Base-by-base conservation (phyloP, 495 filamentous ascomycete species). In the Pseudoneurospora amorphoporcata region DNA sequence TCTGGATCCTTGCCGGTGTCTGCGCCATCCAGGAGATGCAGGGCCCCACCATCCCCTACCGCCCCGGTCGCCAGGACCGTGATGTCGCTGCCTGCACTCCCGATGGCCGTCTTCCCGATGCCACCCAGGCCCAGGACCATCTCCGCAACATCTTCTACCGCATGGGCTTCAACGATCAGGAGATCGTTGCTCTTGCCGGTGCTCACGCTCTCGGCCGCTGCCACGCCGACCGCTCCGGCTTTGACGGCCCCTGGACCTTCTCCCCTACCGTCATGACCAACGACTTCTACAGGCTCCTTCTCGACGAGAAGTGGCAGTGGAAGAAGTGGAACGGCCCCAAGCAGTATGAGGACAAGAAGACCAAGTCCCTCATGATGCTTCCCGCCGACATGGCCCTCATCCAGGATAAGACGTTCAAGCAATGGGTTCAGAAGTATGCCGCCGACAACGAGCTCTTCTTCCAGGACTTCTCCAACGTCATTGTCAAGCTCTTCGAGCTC, bases 151-250 rank as follows among this genome's bases (percentile, higher is more conserved):
- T 99, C 86, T 99, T 99, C 87, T 87, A 88, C 81, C 93, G 95
- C 81, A 98, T 98, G 94, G 95, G 95, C 72, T 99, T 99, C 87
- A 90, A 96, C 82, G 95, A 99, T 84, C 91, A 90, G 69, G 95
- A 99, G 82, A 98, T 98, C 77, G 94, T 98, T 39, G 95, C 95
- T 39, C 86, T 99, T 72, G 83, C 85, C 39, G 95, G 95, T 73
- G 95, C 93, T 41, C 95, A 99, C 86, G 94, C 95, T 23, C 87
- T 99, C 12, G 95, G 95, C 58, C 90, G 95, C 53, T 97, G 94
- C 83, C 95, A 99, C 87, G 85, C 90, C 8, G 90, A 96, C 82
- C 93, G 95, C 74, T 91, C 88, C 75, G 95, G 95, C 70, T 99
- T 88, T 83, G 90, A 92, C 3, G 95, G 95, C 1, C 95, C 95